Base-by-base conservation (phyloP, 768 basidiomycete species). In the Dentipellis fragilis region DNA sequence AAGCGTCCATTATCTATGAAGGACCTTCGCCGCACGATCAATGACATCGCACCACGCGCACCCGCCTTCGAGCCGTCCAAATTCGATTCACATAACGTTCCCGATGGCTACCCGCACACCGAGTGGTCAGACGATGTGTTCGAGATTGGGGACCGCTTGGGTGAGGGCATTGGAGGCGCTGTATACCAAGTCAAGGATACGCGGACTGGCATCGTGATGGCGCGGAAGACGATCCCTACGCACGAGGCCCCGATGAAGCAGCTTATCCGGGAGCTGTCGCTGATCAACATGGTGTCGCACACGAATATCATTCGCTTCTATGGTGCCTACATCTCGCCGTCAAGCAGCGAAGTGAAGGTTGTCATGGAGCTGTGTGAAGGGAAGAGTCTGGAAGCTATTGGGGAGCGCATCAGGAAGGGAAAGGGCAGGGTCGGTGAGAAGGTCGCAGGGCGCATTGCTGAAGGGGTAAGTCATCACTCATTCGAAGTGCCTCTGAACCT, bases 101-200 rank as follows among this genome's bases (percentile, higher is more conserved):
- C 3, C 29, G 29, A 29, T 29, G 29, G 29, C 62, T 69, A 71
- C 42, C 60, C 64, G 10, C 67, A 66, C 49, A 58, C 54, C 12
- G 61, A 79, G 55, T 89, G 80, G 77, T 77, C 80, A 8, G 89
- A 92, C 66, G 80, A 80, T 54, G 66, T 82, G 55, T 76, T 97
- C 55, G 87, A 93, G 61, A 87, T 89, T 61, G 59, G 93, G 9
- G 68, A 73, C 12, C 81, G 90, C 54, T 74, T 99, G 2, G 96
- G 96, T 17, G 93, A 97, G 65, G 96, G 96, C 42, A 92, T 93
- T 54, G 93, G 94, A 48, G 96, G 96, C 48, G 93, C 93, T 8
- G 96, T 99, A 10, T 85, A 95, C 69, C 93, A 92, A 71, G 94
- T 97, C 49, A 81, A 75, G 67, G 91, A 96, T 69, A 85, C 77